Evolutionary conservation across 2,329 filamentous ascomycete genomes (phyloP).

Genomic region (Xylaria sp.): DNA sequence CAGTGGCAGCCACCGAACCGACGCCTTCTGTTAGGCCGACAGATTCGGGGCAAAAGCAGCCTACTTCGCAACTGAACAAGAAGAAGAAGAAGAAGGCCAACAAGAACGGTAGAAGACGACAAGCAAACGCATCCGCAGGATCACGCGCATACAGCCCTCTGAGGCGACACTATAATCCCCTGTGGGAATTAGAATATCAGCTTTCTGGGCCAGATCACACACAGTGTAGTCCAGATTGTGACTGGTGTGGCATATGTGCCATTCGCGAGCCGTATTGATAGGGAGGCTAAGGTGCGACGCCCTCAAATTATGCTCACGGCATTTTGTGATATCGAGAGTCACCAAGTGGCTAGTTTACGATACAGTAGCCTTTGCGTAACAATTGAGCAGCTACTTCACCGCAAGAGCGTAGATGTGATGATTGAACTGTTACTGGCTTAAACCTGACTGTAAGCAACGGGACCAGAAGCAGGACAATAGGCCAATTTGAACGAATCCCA

Average conservation of each 20-base stretch:
- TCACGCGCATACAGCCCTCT: background rate
- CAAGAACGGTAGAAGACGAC: background rate
- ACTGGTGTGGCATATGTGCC: conserved; percentile 11
- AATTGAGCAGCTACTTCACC: too few species aligned
- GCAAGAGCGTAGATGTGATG: too few species aligned
- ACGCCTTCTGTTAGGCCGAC: background rate
- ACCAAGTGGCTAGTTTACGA: too few species aligned
- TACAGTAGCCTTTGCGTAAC: too few species aligned
- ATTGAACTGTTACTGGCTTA: too few species aligned
- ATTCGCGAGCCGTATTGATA: background rate
- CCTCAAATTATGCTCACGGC: background rate
- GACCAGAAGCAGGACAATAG: too few species aligned
- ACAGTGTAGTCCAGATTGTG: conserved; percentile 9
- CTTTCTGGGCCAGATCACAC: background rate
- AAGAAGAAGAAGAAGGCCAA: conserved; percentile 1
- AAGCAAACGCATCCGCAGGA: background rate
- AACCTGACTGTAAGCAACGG: too few species aligned
- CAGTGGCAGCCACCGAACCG: background rate
- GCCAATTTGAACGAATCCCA: too few species aligned
- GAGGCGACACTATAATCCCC: conserved; percentile 10
- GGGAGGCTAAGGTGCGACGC: background rate
- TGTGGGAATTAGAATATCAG: conserved; percentile 8
- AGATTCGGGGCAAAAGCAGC: background rate
- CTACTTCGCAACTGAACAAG: background rate
- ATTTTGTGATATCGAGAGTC: too few species aligned